Percentiles rank a stretch among this genome's conserved stretches.
These are phyloP conservation scores for Rhododendron ferrugineum DNA, from an alignment of 148 eudicot species.

Conservation along the genomic window DNA sequence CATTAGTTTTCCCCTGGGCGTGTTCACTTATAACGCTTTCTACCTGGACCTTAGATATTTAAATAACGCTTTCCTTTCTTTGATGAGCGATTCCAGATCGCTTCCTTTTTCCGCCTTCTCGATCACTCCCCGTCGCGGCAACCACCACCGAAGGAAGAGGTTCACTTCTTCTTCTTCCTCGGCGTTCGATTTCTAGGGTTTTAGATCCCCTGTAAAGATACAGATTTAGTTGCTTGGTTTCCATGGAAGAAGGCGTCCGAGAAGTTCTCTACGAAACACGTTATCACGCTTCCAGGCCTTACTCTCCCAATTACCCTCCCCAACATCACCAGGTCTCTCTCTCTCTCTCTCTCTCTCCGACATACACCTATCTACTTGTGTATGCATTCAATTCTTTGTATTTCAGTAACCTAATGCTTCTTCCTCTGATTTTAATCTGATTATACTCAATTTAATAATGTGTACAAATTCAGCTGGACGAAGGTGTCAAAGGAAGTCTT, in stretches of 20 bases:
- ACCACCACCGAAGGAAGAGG: not conserved
- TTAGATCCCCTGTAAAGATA: not conserved
- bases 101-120: not conserved
- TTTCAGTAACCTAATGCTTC: slow-evolving; percentile 2
- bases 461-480: slow-evolving; percentile 34
- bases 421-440: slow-evolving; percentile 2
- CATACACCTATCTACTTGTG: not conserved
- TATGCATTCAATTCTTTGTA: not conserved
- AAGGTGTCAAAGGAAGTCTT: slow-evolving; percentile 41
- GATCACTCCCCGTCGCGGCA: not conserved
- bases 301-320: slow-evolving; percentile 74
- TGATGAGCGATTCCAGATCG: too few species aligned
- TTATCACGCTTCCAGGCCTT: slow-evolving; percentile 56
- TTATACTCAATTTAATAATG: slow-evolving; percentile 7
- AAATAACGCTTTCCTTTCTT: too few species aligned
- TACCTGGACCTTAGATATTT: too few species aligned
- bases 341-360: not conserved
- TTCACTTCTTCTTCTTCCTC: too few species aligned
- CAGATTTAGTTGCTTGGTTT: not conserved
- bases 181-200: not conserved
- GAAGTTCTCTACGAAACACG: slow-evolving; percentile 66
- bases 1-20: too few species aligned
- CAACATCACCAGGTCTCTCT: slow-evolving; percentile 28
- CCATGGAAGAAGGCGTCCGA: slow-evolving; percentile 41
- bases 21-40: too few species aligned